These are phyloP conservation scores for Simmondsia chinensis DNA, from an alignment of 148 eudicot genomes.

Conservation along the genomic window DNA sequence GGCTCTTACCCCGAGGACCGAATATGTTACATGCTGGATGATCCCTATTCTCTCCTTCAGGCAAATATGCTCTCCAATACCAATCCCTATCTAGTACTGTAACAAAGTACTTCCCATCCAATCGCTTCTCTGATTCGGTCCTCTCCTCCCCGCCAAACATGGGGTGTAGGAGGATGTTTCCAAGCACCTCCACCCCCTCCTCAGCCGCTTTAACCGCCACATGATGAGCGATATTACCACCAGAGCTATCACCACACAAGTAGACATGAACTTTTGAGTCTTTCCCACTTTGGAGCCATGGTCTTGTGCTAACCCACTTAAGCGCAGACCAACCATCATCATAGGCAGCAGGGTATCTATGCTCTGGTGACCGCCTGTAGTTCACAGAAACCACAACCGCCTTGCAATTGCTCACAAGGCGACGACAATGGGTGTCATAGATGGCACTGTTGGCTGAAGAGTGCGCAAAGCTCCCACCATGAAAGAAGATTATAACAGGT, in stretches of 20 bases:
- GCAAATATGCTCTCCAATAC: slow-evolving; percentile 82
- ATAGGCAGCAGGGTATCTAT: slow-evolving; percentile 64
- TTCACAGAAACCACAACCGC: slow-evolving; percentile 75
- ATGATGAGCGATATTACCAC: slow-evolving; percentile 83
- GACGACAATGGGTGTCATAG: slow-evolving; percentile 66
- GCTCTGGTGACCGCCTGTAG: slow-evolving; percentile 68
- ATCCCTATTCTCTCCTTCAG: slow-evolving; percentile 71
- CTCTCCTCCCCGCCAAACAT: slow-evolving; percentile 63
- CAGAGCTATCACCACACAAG: slow-evolving; percentile 82
- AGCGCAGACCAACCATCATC: slow-evolving; percentile 81
- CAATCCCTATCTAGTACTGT: slow-evolving; percentile 76
- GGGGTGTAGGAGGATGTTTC: slow-evolving; percentile 59
- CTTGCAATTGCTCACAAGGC: slow-evolving; percentile 43
- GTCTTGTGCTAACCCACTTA: slow-evolving; percentile 58
- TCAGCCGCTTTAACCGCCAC: slow-evolving; percentile 62
- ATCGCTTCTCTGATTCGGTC: slow-evolving; percentile 44
- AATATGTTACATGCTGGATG: slow-evolving; percentile 89
- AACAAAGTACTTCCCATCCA: slow-evolving; percentile 74
- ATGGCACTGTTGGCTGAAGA: slow-evolving; percentile 74
- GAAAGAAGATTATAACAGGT: slow-evolving; percentile 74
- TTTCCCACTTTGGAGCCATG: slow-evolving; percentile 57
- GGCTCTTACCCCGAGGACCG: slow-evolving; percentile 39
- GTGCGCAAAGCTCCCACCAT: slow-evolving; percentile 82
- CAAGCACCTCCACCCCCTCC: slow-evolving; percentile 47
- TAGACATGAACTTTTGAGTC: slow-evolving; percentile 46